Conservation (phyloP, 2,329 filamentous ascomycete genomes). For the Fulvia fulva region DNA sequence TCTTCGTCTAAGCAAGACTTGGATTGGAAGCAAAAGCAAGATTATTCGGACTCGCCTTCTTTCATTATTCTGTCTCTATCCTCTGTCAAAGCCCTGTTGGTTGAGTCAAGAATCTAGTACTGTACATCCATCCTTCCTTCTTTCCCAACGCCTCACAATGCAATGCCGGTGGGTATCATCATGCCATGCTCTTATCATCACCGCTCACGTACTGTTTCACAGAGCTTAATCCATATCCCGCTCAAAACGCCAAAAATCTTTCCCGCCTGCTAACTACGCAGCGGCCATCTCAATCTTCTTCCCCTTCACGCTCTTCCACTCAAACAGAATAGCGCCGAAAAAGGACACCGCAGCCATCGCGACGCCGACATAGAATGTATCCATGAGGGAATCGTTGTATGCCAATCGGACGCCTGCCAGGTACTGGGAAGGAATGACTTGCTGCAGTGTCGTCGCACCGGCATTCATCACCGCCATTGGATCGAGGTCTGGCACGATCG, state of each 20-base stretch:
- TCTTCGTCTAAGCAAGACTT: too few species aligned
- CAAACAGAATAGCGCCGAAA: conserved; percentile 52
- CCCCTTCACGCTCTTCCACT: conserved; percentile 64
- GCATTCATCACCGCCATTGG: conserved; percentile 41
- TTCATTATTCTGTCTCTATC: conserved; percentile 1
- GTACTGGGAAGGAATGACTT: conserved; percentile 48
- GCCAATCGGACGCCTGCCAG: conserved; percentile 54
- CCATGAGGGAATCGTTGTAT: conserved; percentile 60
- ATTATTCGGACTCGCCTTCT: neutral
- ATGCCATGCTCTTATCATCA: neutral
- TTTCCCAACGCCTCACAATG: neutral
- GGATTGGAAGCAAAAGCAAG: neutral
- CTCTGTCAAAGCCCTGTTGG: neutral
- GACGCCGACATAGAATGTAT: conserved; percentile 59
- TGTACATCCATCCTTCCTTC: neutral
- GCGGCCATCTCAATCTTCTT: conserved; percentile 39
- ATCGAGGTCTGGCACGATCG: conserved; percentile 41
- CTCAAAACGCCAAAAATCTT: neutral
- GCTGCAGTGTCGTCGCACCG: conserved; percentile 58
- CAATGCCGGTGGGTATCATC: neutral
- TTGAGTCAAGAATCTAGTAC: neutral
- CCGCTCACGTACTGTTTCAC: neutral
- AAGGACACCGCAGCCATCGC: conserved; percentile 53
- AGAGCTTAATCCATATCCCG: neutral
- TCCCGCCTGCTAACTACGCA: conserved; percentile 17